Percentiles rank a stretch among this genome's conserved stretches.
These are phyloP conservation scores for Botrytis paeoniae DNA, from an alignment of 2,329 filamentous ascomycete genomes.

Conservation along the genomic window DNA sequence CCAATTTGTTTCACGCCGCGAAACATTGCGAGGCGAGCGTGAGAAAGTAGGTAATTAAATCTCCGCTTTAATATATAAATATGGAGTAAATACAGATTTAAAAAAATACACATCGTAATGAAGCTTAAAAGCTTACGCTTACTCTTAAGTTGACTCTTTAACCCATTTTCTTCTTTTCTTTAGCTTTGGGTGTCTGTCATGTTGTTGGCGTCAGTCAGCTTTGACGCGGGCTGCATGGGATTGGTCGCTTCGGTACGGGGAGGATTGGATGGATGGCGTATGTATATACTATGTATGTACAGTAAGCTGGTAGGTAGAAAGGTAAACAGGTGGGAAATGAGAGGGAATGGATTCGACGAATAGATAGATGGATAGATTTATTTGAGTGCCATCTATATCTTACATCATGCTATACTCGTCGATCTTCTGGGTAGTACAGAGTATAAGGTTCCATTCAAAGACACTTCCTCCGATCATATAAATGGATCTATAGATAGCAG, in stretches of 20 bases:
- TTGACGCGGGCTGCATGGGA: not conserved
- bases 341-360: not conserved
- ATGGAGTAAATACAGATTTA: not conserved
- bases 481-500: not conserved
- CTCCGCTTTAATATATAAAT: not conserved
- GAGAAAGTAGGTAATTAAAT: not conserved
- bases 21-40: not conserved
- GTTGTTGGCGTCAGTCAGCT: not conserved
- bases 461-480: not conserved
- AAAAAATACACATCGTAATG: not conserved
- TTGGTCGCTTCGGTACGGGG: not conserved
- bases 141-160: not conserved
- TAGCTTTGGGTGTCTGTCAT: not conserved
- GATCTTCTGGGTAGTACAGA: not conserved
- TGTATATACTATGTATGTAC: not conserved
- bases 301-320: not conserved
- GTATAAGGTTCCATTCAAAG: not conserved
- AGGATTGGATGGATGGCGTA: not conserved
- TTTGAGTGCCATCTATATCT: not conserved
- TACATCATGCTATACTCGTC: not conserved
- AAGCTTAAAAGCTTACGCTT: not conserved
- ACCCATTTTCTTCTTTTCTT: not conserved
- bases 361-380: not conserved
- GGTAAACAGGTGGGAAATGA: not conserved
- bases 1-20: not conserved